A percentile compares a stretch with the other conserved stretches of the same genome.
Evolutionary conservation across 1,284 basidiomycete genomes (phyloP).

Genomic region (Neonothopanus nambi): DNA sequence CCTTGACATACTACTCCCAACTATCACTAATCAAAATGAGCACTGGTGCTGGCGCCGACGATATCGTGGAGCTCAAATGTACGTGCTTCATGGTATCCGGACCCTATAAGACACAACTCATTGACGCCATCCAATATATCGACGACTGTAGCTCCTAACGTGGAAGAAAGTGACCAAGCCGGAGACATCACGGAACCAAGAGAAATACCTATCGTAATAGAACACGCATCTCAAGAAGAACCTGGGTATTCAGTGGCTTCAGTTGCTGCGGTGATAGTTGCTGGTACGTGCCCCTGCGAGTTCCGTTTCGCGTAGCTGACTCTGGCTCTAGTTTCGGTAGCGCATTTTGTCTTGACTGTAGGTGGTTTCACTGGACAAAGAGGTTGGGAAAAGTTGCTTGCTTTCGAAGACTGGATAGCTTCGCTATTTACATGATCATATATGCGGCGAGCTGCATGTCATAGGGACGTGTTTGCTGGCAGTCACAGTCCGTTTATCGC

Average conservation of each 20-base stretch:
- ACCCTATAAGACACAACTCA: no score
- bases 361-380: slow-evolving; percentile 49
- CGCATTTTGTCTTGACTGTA: slow-evolving; percentile 51
- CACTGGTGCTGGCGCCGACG: no score
- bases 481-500: no score
- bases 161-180: no score
- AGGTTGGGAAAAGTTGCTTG: slow-evolving; percentile 47
- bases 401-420: slow-evolving; percentile 41
- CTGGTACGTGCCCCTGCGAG: slow-evolving; percentile 28
- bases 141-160: no score
- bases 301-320: neutral
- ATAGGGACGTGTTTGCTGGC: no score
- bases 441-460: no score
- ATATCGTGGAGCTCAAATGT: no score
- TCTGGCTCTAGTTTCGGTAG: slow-evolving; percentile 40
- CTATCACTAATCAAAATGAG: no score
- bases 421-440: slow-evolving; percentile 2
- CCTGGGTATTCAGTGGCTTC: slow-evolving; percentile 36
- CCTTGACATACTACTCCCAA: no score
- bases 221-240: slow-evolving; percentile 18
- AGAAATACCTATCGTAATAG: slow-evolving; percentile 6
- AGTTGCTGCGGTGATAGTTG: slow-evolving; percentile 47
- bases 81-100: no score
- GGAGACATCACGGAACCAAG: neutral
- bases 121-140: no score